Evolutionary conservation across 2,329 filamentous ascomycete genomes (phyloP).

Genomic region (Thielaviopsis musarum): DNA sequence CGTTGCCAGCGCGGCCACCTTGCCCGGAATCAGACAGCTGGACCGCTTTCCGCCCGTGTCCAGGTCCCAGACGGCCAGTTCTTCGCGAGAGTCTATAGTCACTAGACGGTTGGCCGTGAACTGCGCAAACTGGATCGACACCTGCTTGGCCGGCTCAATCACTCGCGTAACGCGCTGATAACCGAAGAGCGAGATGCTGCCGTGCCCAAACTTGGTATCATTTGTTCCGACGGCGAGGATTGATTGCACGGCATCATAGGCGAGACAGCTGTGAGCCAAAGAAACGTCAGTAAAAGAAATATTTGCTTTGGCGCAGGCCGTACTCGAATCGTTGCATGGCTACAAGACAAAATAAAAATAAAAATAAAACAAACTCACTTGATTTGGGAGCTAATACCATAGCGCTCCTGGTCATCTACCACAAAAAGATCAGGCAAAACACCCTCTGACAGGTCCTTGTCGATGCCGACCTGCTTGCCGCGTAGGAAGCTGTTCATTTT

Average conservation of each 20-base stretch:
- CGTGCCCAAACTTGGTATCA: slow-evolving; percentile 69
- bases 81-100: slow-evolving; percentile 71
- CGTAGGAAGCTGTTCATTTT: slow-evolving; percentile 78
- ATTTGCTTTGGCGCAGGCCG: too few species aligned
- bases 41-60: slow-evolving; percentile 49
- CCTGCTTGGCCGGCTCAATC: slow-evolving; percentile 51
- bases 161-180: slow-evolving; percentile 63
- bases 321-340: neutral
- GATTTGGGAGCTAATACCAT: slow-evolving; percentile 65
- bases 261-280: slow-evolving; percentile 52
- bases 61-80: slow-evolving; percentile 70
- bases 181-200: slow-evolving; percentile 80
- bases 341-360: neutral
- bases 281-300: slow-evolving; percentile 3
- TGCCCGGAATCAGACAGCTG: slow-evolving; percentile 59
- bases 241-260: slow-evolving; percentile 88
- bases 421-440: slow-evolving; percentile 63
- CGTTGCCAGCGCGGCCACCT: slow-evolving; percentile 56
- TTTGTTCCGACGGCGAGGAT: slow-evolving; percentile 83
- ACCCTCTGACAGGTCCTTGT: slow-evolving; percentile 74
- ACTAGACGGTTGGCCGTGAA: slow-evolving; percentile 79
- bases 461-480: slow-evolving; percentile 84
- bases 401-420: slow-evolving; percentile 68
- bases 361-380: slow-evolving; percentile 26
- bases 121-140: slow-evolving; percentile 60